Percentiles rank a stretch among this genome's conserved stretches.
phyloP scores from a whole-genome alignment of 129 eudicot species.

The Lactuca sativa region DNA sequence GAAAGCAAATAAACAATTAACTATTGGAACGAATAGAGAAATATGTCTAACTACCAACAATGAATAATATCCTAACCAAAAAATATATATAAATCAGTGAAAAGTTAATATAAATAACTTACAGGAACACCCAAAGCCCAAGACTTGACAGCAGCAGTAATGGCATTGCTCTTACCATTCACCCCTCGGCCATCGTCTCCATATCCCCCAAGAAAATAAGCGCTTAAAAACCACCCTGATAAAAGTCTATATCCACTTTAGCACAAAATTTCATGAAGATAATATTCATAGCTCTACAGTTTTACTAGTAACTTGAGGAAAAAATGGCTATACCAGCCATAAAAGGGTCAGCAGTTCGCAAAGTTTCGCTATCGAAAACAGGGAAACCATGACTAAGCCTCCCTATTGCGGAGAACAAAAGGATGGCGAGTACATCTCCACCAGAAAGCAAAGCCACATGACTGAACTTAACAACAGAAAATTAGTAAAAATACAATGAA shows the following conservation, averaged over 20 bases:
- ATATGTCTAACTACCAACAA: conserved; percentile 1
- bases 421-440: conserved; percentile 87
- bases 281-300: not conserved
- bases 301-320: not conserved
- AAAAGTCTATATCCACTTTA: conserved; percentile 24
- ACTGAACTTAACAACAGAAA: conserved; percentile 33
- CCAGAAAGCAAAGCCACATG: conserved; percentile 79
- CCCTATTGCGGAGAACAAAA: conserved; percentile 83
- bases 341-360: conserved; percentile 93
- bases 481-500: not conserved
- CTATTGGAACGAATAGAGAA: not conserved
- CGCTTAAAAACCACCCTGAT: conserved; percentile 92
- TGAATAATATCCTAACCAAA: not conserved
- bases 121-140: conserved; percentile 93
- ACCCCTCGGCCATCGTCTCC: conserved; percentile 79
- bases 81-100: not conserved
- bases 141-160: conserved; percentile 73
- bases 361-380: conserved; percentile 67
- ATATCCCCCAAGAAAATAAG: conserved; percentile 89
- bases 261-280: not conserved
- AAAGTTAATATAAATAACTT: conserved; percentile 26
- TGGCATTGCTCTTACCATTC: conserved; percentile 70
- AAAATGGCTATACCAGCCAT: conserved; percentile 63
- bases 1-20: conserved; percentile 1
- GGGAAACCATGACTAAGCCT: conserved; percentile 95